phyloP scores from a whole-genome alignment of 2,329 filamentous ascomycete species.

The Cercospora berteroae region DNA sequence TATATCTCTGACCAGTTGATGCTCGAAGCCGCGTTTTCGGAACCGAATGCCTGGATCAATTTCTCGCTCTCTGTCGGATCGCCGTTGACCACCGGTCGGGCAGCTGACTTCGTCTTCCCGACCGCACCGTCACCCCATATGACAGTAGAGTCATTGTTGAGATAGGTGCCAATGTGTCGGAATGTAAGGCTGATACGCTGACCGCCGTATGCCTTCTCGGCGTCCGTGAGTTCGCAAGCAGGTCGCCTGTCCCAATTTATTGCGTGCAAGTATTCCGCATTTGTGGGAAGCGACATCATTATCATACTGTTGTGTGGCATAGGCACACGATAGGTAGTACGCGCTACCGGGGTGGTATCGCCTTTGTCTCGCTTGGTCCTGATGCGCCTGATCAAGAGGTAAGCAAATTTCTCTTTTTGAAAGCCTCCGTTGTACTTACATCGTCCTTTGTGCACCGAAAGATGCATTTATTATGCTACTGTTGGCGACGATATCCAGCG shows the following conservation, averaged over 20 bases:
- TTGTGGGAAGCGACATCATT: constrained; percentile 75
- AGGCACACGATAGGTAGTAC: constrained; percentile 64
- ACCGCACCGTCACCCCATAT: constrained; percentile 95
- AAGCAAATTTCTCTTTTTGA: not conserved
- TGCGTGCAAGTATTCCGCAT: constrained; percentile 85
- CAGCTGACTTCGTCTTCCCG: constrained; percentile 61
- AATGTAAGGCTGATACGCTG: constrained; percentile 91
- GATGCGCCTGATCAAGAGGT: constrained; percentile 50
- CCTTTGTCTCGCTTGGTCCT: constrained; percentile 67
- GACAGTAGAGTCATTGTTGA: constrained; percentile 59
- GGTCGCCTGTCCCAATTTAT: constrained; percentile 83
- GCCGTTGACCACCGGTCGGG: constrained; percentile 66
- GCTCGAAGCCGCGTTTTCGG: constrained; percentile 70
- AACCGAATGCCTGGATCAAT: constrained; percentile 77
- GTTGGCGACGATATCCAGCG: constrained; percentile 76
- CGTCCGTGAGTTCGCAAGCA: constrained; percentile 61
- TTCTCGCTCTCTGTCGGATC: constrained; percentile 62
- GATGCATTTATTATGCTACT: constrained; percentile 91
- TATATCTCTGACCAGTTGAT: constrained; percentile 77
- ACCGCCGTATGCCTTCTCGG: constrained; percentile 70
- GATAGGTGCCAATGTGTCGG: constrained; percentile 80
- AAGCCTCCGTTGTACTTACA: constrained; percentile 47
- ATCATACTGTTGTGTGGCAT: constrained; percentile 90
- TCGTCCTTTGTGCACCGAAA: constrained; percentile 85
- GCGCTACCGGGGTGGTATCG: not conserved